A percentile compares a stretch with the other conserved stretches of the same genome.
Evolutionary conservation across 2,329 filamentous ascomycete species (phyloP).

Genomic region (Scedosporium dehoogii): DNA sequence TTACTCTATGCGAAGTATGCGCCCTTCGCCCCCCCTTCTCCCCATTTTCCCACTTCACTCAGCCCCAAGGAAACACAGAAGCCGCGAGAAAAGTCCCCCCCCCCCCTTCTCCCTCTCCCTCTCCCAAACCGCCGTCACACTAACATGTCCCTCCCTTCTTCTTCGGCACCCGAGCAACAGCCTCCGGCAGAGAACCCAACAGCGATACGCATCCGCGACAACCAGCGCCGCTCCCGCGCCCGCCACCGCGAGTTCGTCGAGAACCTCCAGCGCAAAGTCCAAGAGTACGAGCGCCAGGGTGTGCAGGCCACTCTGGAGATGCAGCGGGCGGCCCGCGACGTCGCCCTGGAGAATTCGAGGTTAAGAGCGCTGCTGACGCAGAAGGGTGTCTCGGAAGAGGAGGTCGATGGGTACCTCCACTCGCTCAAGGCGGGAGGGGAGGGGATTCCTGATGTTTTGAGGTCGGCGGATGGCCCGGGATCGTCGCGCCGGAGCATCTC

Average conservation of each 20-base stretch:
- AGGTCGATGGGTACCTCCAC: slow-evolving; percentile 29
- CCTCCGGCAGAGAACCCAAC: slow-evolving; percentile 13
- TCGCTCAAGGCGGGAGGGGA: slow-evolving; percentile 19
- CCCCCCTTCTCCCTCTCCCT: background rate
- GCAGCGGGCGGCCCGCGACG: slow-evolving; percentile 40
- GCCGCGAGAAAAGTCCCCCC: background rate
- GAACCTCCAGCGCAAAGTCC: slow-evolving; percentile 33
- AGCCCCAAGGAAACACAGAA: background rate
- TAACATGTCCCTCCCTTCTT: background rate
- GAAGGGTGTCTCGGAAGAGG: slow-evolving; percentile 26
- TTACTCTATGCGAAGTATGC: background rate
- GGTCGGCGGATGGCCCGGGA: slow-evolving; percentile 4
- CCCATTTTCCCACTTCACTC: background rate
- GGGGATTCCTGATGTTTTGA: background rate
- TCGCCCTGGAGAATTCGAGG: slow-evolving; percentile 36
- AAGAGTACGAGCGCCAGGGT: slow-evolving; percentile 36
- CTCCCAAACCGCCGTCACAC: background rate
- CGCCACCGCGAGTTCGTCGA: slow-evolving; percentile 40
- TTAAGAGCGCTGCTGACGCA: slow-evolving; percentile 31
- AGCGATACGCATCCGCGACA: slow-evolving; percentile 33
- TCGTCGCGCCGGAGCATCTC: slow-evolving; percentile 9
- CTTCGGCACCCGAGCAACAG: background rate
- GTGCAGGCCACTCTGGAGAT: slow-evolving; percentile 41
- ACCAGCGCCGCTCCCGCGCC: slow-evolving; percentile 42
- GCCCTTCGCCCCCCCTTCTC: background rate